A percentile compares a stretch with the other conserved stretches of the same genome.
These are phyloP conservation scores for Didymellaceae sp. DNA, from an alignment of 2,329 filamentous ascomycete genomes.

Conservation along the genomic window DNA sequence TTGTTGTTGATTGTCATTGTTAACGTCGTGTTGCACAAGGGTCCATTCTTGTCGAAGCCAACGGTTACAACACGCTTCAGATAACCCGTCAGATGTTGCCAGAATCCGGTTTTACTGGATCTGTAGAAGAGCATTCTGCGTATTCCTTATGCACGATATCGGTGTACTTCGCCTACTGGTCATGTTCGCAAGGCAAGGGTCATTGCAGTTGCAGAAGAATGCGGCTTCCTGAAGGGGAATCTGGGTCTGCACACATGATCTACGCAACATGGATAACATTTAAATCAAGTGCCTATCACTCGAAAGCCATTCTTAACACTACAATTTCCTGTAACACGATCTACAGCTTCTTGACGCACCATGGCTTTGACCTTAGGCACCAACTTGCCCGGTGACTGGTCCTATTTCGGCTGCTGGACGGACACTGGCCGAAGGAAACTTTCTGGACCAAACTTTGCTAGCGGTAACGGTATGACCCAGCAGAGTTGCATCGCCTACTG, in stretches of 20 bases:
- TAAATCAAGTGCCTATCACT: not conserved
- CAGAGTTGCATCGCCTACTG: constrained; percentile 24
- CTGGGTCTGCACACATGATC: not conserved
- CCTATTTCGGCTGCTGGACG: constrained; percentile 9
- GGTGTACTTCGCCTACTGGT: not conserved
- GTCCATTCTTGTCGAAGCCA: not conserved
- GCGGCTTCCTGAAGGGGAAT: constrained; percentile 9
- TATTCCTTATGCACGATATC: not conserved
- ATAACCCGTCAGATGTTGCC: not conserved
- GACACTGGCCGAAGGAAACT: constrained; percentile 9
- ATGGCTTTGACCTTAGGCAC: not conserved
- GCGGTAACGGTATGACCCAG: constrained; percentile 16
- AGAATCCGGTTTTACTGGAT: not conserved
- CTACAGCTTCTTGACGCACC: too few relatives aligned
- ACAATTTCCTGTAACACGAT: not conserved
- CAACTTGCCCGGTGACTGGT: constrained; percentile 2
- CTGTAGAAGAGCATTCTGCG: not conserved
- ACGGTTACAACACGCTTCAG: not conserved
- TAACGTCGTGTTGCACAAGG: constrained; percentile 1
- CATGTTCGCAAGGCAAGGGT: constrained; percentile 13
- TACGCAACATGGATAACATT: not conserved
- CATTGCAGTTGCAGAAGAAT: constrained; percentile 12
- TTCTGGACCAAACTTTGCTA: not conserved
- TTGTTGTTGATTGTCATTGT: not conserved
- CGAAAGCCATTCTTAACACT: not conserved